phyloP scores from a whole-genome alignment of 2,329 filamentous ascomycete genomes.

The Neofusicoccum laricinum region DNA sequence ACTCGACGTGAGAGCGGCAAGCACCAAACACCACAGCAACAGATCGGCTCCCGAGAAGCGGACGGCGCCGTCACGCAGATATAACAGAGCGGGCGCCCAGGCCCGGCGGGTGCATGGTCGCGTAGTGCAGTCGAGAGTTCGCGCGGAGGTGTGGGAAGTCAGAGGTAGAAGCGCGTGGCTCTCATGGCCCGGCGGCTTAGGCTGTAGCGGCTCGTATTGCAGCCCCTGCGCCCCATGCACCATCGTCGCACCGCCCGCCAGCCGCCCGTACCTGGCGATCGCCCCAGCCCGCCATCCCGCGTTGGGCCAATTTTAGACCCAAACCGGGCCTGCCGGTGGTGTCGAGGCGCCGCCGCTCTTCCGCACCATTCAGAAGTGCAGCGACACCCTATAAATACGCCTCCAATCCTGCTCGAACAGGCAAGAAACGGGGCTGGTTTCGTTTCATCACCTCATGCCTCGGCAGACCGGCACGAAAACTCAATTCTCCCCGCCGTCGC shows the following conservation, averaged over 20 bases:
- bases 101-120: not conserved
- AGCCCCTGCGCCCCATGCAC: conserved; percentile 1
- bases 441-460: not conserved
- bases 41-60: not conserved
- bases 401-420: not conserved
- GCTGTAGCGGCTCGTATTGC: conserved; percentile 1
- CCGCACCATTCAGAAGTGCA: not conserved
- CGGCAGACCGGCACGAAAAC: not conserved
- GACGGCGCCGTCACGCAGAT: not conserved
- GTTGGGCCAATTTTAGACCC: not conserved
- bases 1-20: not conserved
- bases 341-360: not conserved
- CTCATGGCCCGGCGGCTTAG: not conserved
- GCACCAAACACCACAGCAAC: too few species aligned
- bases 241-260: not conserved
- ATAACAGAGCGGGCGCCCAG: not conserved
- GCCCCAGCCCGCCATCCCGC: not conserved
- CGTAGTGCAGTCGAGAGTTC: not conserved
- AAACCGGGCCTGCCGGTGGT: not conserved
- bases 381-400: conserved; percentile 7
- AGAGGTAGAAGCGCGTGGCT: not conserved
- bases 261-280: conserved; percentile 4
- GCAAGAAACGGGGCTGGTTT: not conserved
- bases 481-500: too few species aligned
- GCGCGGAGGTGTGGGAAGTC: not conserved